Base-by-base conservation (phyloP, 768 basidiomycete genomes). In the Amanita rubescens region DNA sequence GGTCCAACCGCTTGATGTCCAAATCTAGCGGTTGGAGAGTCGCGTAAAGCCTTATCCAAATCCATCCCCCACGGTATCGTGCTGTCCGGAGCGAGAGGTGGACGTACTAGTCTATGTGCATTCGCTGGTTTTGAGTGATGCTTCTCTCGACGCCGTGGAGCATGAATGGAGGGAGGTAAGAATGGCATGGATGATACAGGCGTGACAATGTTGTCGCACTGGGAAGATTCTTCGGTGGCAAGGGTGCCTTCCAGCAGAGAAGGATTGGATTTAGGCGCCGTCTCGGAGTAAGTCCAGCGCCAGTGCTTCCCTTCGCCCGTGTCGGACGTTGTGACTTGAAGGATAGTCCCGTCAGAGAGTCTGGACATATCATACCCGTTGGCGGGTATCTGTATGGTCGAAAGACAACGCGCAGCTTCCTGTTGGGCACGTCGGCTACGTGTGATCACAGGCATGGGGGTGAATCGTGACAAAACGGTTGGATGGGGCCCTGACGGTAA, bases 51-150 rank as follows among this genome's bases (percentile, higher is more conserved):
- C 6, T 2, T 19, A 6, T 50, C 25, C 25, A 50, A 11, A 17
- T 50, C 49, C 3, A 20, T 32, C 41, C 43, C 51, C 51, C 51
- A 51, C 8, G 51, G 30, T 32, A 51, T 51, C 10, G 51, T 51
- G 22, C 42, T 39, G 6, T 51, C 51, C 32, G 17, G 8, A 38
- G 14, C 37, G 20, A 44, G 20, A 0, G 39, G 39, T 14, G 10
- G 49, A 15, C 8, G 34, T 22, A 5, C 20, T 25, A n/a, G 4
- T 39, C 9, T 22, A 15, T 27, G 20, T 10, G 25, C 30, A 30
- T 32, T 17, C 5, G 38, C 17, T 11, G 33, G 37, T 17, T 10
- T 51, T 11, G 30, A 32, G 30, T 20, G 41, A 8, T 43, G 51
- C 30, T 33, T 51, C 51, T 25, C 51, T 17, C 19, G 51, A n/a